phyloP scores from a whole-genome alignment of 1,284 basidiomycete species.

The Puccinia horiana region DNA sequence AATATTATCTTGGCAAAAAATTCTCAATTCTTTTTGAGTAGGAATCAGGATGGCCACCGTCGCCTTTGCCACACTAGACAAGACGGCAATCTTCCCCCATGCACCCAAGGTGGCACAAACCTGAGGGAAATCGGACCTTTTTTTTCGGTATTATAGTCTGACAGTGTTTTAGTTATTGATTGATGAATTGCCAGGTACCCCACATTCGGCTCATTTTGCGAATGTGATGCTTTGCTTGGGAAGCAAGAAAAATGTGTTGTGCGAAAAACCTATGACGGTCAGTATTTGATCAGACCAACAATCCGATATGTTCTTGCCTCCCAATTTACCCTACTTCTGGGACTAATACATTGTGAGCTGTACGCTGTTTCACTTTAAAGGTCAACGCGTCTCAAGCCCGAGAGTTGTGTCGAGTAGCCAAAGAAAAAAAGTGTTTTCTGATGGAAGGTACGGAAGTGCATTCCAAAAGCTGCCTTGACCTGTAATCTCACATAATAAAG shows the following conservation, averaged over 20 bases:
- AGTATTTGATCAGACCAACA: neutral
- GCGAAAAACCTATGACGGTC: conserved; percentile 45
- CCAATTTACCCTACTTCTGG: neutral
- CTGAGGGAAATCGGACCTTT: neutral
- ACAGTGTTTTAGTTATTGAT: neutral
- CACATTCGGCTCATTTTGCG: conserved; percentile 79
- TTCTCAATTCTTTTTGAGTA: neutral
- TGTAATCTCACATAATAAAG: neutral
- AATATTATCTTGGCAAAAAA: neutral
- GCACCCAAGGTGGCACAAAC: too few species aligned
- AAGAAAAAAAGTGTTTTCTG: conserved; percentile 60
- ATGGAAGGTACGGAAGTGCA: conserved; percentile 61
- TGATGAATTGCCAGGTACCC: conserved; percentile 62
- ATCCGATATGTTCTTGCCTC: conserved; percentile 38
- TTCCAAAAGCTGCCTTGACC: neutral
- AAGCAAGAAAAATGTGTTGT: conserved; percentile 79
- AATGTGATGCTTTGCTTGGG: conserved; percentile 75
- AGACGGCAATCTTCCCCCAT: too few species aligned
- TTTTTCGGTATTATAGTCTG: neutral
- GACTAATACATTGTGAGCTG: neutral
- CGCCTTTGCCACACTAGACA: too few species aligned
- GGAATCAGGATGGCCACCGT: too few species aligned
- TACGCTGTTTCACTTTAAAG: conserved; percentile 51
- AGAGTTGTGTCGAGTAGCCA: conserved; percentile 71
- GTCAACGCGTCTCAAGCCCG: conserved; percentile 62